These are phyloP conservation scores for Cudoniella acicularis DNA, from an alignment of 495 filamentous ascomycete species.

Conservation along the genomic window DNA sequence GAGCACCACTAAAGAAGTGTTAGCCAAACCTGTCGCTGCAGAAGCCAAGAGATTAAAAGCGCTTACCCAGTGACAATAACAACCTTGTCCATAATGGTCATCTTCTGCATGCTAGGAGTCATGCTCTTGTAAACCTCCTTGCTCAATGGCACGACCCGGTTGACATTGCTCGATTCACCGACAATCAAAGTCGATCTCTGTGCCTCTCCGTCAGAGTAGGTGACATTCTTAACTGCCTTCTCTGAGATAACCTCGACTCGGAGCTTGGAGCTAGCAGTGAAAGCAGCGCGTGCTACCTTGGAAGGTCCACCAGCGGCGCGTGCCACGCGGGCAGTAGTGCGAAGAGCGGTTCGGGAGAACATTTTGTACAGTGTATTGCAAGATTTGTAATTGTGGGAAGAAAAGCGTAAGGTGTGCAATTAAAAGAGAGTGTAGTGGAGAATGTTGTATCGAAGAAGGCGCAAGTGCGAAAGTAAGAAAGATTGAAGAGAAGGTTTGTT, in stretches of 20 bases:
- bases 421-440: background rate
- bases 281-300: constrained; percentile 14
- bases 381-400: background rate
- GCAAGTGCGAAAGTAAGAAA: background rate
- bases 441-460: background rate
- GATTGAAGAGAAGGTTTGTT: background rate
- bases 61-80: constrained; percentile 70
- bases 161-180: constrained; percentile 1
- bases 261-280: constrained; percentile 1
- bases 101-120: constrained; percentile 58
- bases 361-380: constrained; percentile 6
- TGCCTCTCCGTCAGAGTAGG: constrained; percentile 16
- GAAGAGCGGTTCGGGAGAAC: constrained; percentile 15
- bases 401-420: background rate
- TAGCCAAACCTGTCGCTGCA: too few species aligned
- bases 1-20: constrained; percentile 54
- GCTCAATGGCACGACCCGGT: constrained; percentile 37
- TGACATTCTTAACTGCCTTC: constrained; percentile 15
- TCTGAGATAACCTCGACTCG: constrained; percentile 17
- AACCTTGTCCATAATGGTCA: constrained; percentile 62
- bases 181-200: constrained; percentile 15
- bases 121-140: constrained; percentile 41
- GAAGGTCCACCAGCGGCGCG: background rate
- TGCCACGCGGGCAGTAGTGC: constrained; percentile 2
- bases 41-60: background rate